Evolutionary conservation across 1,139 yeast species (phyloP), one percentile per base, ranked within the genome.

Genomic region (Blastobotrys ciferrii): DNA sequence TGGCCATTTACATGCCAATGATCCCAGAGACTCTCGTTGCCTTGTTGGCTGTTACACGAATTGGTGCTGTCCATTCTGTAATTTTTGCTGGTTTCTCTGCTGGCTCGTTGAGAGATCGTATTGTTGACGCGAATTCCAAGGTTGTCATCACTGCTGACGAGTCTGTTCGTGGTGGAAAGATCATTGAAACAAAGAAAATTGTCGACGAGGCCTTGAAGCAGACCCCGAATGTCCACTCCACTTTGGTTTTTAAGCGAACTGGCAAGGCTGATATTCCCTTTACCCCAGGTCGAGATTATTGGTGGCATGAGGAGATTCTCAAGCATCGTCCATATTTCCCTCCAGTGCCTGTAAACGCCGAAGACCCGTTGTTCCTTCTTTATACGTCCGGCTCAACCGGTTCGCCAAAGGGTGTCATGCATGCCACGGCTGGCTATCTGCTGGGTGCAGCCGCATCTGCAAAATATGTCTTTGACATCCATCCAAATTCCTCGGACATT

Each of bases 331-430:
- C 92, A 51, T 91, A 88, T 73, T 71, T 81, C 57, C 88, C 98
- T 45, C 95, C 96, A 48, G 87, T 81, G 37, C 82, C 96, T 43
- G 96, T 89, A 55, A 80, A 82, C 68, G 73, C 96, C 32, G 98
- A 91, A 73, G 96, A 91, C 71, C 97, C 98, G 47, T 76, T 91
- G 60, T 91, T 91, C 76, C 76, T 91, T 74, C 81, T 91, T 57
- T 91, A 91, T 73, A 91, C 98, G 49, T 88, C 97, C 19, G 98
- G 98, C 57, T 88, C 97, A 37, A 92, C 98, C 47, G 98, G 98
- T 59, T 82, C 95, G 65, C 98, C 98, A 69, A 92, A 92, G 78
- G 98, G 98, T 72, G 96, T 92, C 58, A 95, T 89, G 56, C 98
- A 92, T 72, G 74, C 88, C 55, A 91, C 97, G 53, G 98, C 86